phyloP scores from a whole-genome alignment of 768 basidiomycete species.

The Saitozyma podzolica region DNA sequence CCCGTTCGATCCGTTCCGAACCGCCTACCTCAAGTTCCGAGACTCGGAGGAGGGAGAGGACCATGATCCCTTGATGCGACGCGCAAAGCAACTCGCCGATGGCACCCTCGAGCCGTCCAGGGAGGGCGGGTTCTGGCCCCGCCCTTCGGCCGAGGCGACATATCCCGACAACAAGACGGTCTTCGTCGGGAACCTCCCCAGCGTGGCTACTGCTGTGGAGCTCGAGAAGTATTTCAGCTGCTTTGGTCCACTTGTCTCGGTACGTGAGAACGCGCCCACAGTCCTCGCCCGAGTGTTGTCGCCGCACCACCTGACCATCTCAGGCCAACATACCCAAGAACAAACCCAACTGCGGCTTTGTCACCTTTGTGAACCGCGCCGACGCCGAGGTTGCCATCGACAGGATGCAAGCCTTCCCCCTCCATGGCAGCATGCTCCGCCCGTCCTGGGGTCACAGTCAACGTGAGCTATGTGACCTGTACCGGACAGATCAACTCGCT shows the following conservation, averaged over 20 bases:
- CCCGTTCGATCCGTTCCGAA: no score
- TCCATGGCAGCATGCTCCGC: conserved; percentile 8
- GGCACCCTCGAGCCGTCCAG: not conserved
- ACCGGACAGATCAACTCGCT: not conserved
- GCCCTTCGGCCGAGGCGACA: not conserved
- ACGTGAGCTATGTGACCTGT: not conserved
- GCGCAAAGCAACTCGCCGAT: no score
- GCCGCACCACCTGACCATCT: no score
- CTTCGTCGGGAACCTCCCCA: conserved; percentile 10
- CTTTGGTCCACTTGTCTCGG: conserved; percentile 2
- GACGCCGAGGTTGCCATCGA: conserved; percentile 15
- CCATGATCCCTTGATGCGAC: no score
- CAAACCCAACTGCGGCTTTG: conserved; percentile 6
- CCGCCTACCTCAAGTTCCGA: no score
- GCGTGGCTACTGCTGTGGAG: conserved; percentile 3
- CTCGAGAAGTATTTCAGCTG: conserved; percentile 2
- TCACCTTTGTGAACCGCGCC: conserved; percentile 12
- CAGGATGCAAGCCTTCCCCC: conserved; percentile 13
- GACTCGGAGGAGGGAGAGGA: no score
- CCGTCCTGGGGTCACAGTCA: conserved; percentile 10
- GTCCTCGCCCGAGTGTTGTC: no score
- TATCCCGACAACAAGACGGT: conserved; percentile 11
- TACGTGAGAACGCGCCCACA: no score
- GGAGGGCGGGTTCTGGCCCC: not conserved
- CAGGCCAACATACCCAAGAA: no score